Conservation (phyloP, 352 stramenopile genomes). For the Pythium oligandrum region DNA sequence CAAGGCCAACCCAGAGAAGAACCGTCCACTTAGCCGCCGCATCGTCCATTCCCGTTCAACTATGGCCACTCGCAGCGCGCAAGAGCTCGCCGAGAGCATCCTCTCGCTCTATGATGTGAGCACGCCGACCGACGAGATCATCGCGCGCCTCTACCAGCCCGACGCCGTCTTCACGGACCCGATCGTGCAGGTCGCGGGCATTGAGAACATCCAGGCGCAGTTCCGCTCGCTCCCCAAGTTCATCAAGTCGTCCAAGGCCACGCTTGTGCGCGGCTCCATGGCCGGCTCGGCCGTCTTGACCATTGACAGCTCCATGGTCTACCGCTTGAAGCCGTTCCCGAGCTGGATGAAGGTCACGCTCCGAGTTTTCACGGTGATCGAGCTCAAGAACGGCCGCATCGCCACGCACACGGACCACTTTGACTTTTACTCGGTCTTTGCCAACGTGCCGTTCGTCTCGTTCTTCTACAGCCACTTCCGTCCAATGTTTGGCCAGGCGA, state of each 20-base stretch:
- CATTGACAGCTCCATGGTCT: conserved; percentile 76
- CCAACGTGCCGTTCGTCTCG: conserved; percentile 69
- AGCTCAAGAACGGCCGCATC: conserved; percentile 79
- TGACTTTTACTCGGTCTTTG: conserved; percentile 77
- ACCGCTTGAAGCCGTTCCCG: conserved; percentile 69
- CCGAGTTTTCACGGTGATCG: conserved; percentile 76
- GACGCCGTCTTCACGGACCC: conserved; percentile 81
- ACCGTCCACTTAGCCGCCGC: no score
- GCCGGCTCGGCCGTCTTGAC: conserved; percentile 70
- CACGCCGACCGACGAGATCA: conserved; percentile 53
- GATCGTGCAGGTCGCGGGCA: conserved; percentile 59
- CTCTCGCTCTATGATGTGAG: conserved; percentile 83
- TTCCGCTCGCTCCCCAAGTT: conserved; percentile 78
- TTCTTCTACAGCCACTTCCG: conserved; percentile 82
- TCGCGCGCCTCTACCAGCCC: conserved; percentile 71
- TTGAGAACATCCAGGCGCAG: conserved; percentile 83
- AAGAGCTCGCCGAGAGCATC: conserved; percentile 75
- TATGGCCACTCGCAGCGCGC: conserved; percentile 59
- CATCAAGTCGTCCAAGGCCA: conserved; percentile 70
- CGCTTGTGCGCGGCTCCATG: conserved; percentile 80
- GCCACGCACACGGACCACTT: conserved; percentile 81
- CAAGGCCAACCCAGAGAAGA: no score
- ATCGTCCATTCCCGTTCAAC: no score
- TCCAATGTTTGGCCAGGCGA: conserved; percentile 60
- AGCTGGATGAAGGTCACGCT: conserved; percentile 68